Percentiles rank a stretch among this genome's conserved stretches.
These are phyloP conservation scores for Juncus inflexus DNA, from an alignment of 176 grass and related monocot species.

Conservation along the genomic window DNA sequence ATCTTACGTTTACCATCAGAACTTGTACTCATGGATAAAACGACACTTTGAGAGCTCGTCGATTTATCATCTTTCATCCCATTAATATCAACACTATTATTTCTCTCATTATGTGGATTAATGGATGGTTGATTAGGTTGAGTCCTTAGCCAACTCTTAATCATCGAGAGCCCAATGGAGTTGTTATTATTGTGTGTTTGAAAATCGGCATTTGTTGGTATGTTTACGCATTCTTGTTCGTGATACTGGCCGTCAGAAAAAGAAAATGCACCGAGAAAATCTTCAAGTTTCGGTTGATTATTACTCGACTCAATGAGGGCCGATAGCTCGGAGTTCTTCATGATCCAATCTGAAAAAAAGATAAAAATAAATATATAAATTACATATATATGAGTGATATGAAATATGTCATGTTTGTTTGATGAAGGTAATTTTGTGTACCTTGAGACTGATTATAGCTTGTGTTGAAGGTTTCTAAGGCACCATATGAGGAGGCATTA, in stretches of 20 bases:
- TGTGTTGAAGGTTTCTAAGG: conserved; percentile 53
- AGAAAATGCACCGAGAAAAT: conserved; percentile 81
- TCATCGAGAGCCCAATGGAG: conserved; percentile 69
- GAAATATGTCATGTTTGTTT: neutral
- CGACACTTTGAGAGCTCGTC: conserved; percentile 2
- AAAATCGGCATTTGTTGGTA: conserved; percentile 24
- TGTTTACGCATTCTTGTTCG: conserved; percentile 30
- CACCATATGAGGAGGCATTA: conserved; percentile 40
- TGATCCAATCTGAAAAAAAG: conserved; percentile 62
- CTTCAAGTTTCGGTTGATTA: conserved; percentile 83
- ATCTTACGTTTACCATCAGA: conserved; percentile 24
- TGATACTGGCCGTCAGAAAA: conserved; percentile 58
- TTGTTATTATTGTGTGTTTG: conserved; percentile 39
- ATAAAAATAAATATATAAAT: conserved; percentile 14
- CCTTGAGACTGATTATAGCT: conserved; percentile 36
- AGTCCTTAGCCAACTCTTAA: conserved; percentile 89
- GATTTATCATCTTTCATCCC: conserved; percentile 8
- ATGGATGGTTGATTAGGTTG: conserved; percentile 40
- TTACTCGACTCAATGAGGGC: conserved; percentile 54
- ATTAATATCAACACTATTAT: conserved; percentile 26
- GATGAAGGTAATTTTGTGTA: neutral
- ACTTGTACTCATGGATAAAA: conserved; percentile 21
- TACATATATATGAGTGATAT: neutral
- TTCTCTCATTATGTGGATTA: conserved; percentile 13
- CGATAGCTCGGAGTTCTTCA: conserved; percentile 93